Percentiles rank a stretch among this genome's conserved stretches.
Evolutionary conservation across 2,329 filamentous ascomycete species (phyloP).

Genomic region (Calcarisporium arbuscula): DNA sequence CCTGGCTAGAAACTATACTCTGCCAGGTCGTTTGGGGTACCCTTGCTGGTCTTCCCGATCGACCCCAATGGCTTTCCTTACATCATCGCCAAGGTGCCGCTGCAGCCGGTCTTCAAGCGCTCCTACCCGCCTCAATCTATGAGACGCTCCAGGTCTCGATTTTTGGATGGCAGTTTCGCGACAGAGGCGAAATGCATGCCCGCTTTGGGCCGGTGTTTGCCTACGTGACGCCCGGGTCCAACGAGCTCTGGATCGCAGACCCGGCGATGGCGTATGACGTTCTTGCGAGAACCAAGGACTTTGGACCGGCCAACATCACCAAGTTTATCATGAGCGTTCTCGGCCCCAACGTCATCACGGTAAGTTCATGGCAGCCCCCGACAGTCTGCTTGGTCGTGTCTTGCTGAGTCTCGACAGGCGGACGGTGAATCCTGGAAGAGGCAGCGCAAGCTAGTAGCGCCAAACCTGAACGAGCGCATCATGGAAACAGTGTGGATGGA

Average conservation of each 20-base stretch:
- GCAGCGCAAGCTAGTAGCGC: conserved; percentile 8
- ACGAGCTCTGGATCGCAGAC: background rate
- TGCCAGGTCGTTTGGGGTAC: too few species aligned
- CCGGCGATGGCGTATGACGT: background rate
- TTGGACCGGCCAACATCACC: background rate
- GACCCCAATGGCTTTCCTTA: too few species aligned
- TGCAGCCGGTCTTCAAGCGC: background rate
- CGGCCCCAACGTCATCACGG: background rate
- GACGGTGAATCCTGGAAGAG: conserved; percentile 7
- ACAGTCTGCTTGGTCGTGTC: too few species aligned
- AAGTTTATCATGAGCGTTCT: background rate
- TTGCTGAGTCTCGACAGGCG: too few species aligned
- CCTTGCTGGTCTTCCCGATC: too few species aligned
- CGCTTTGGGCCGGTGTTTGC: background rate
- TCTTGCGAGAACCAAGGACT: background rate
- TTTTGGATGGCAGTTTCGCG: background rate
- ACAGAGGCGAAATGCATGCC: background rate
- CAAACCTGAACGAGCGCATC: conserved; percentile 8
- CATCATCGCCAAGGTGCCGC: background rate
- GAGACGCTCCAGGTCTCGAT: background rate
- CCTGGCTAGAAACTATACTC: too few species aligned
- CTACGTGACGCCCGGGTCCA: background rate
- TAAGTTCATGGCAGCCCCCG: background rate
- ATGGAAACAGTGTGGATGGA: conserved; percentile 9
- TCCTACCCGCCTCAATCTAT: background rate